Evolutionary conservation across 495 filamentous ascomycete species (phyloP).

Genomic region (Daldinia caldariorum): DNA sequence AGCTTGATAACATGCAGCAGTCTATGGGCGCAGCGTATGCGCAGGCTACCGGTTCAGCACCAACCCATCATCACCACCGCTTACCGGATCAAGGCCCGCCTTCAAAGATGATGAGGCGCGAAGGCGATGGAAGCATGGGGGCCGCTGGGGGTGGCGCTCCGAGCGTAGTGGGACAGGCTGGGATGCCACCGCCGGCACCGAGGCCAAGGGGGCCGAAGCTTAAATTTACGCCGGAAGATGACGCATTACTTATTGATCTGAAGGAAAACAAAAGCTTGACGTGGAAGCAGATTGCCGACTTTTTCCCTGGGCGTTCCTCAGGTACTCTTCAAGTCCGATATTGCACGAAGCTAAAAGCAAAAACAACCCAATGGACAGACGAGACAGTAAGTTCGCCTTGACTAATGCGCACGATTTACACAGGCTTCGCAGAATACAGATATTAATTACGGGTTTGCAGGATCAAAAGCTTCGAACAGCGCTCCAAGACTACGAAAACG

Average conservation of each 20-base stretch:
- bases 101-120: slow-evolving; percentile 64
- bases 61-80: slow-evolving; percentile 77
- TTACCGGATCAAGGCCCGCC: slow-evolving; percentile 72
- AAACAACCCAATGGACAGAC: slow-evolving; percentile 90
- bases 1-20: slow-evolving; percentile 61
- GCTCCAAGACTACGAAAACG: slow-evolving; percentile 86
- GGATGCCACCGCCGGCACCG: slow-evolving; percentile 82
- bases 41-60: slow-evolving; percentile 51
- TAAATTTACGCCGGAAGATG: slow-evolving; percentile 91
- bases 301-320: slow-evolving; percentile 87
- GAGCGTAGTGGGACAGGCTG: slow-evolving; percentile 80
- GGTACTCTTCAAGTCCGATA: slow-evolving; percentile 93
- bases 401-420: slow-evolving; percentile 18
- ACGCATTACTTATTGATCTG: slow-evolving; percentile 81
- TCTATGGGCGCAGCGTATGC: slow-evolving; percentile 57
- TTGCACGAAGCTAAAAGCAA: slow-evolving; percentile 91
- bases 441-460: slow-evolving; percentile 57
- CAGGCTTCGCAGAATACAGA: slow-evolving; percentile 10
- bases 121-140: slow-evolving; percentile 56
- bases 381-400: slow-evolving; percentile 74
- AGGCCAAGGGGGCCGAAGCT: slow-evolving; percentile 83
- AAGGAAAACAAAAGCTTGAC: slow-evolving; percentile 93
- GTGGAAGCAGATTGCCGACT: slow-evolving; percentile 96
- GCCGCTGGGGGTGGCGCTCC: slow-evolving; percentile 61
- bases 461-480: slow-evolving; percentile 80